phyloP scores from a whole-genome alignment of 2,329 filamentous ascomycete genomes.

The Xylariaceae sp. region DNA sequence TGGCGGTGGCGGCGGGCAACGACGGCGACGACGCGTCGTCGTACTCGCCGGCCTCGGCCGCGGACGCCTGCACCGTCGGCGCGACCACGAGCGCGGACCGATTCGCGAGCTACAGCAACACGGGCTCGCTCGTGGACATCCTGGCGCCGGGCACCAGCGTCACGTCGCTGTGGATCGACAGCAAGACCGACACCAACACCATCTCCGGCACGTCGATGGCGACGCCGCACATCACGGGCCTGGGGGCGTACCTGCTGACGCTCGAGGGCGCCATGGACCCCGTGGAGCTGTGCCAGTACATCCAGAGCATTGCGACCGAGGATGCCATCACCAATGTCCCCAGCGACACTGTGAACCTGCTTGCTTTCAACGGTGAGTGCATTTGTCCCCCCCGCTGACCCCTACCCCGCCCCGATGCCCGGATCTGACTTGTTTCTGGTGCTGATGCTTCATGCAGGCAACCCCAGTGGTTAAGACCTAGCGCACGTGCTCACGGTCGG shows the following conservation, averaged over 20 bases:
- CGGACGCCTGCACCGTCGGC: constrained; percentile 45
- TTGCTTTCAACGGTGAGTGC: constrained; percentile 34
- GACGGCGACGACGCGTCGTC: constrained; percentile 32
- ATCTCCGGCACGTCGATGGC: constrained; percentile 61
- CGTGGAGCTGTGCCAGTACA: constrained; percentile 35
- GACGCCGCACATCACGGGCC: constrained; percentile 54
- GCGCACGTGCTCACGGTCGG: too few relatives aligned
- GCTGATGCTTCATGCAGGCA: too few relatives aligned
- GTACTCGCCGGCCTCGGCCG: constrained; percentile 41
- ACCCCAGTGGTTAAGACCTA: too few relatives aligned
- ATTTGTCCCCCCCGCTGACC: too few relatives aligned
- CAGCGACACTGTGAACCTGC: constrained; percentile 27
- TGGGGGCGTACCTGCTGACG: constrained; percentile 54
- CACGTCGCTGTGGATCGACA: constrained; percentile 22
- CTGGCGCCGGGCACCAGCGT: constrained; percentile 39
- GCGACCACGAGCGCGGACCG: constrained; percentile 37
- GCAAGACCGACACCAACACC: constrained; percentile 18
- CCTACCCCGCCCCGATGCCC: too few relatives aligned
- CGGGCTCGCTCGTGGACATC: constrained; percentile 38
- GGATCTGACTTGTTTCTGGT: too few relatives aligned
- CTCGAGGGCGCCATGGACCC: constrained; percentile 35
- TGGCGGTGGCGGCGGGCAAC: constrained; percentile 54
- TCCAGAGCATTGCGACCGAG: constrained; percentile 35
- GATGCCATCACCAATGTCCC: constrained; percentile 33
- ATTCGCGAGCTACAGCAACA: constrained; percentile 46